Percentiles rank a stretch among this genome's conserved stretches.
Evolutionary conservation across 179 eudicot genomes (phyloP).

Genomic region (Beta corolliflora): DNA sequence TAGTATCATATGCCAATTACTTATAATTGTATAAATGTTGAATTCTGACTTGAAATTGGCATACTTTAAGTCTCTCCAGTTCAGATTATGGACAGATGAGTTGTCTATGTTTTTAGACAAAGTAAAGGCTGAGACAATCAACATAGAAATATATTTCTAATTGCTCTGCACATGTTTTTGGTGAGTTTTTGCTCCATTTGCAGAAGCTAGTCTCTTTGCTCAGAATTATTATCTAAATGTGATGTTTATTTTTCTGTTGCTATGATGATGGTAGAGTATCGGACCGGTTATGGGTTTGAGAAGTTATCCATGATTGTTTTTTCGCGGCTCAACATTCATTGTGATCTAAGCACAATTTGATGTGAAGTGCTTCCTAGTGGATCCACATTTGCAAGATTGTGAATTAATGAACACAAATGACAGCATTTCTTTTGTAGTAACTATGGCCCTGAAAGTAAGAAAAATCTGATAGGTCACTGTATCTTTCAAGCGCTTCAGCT

Average conservation of each 20-base stretch:
- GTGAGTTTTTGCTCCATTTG: neutral
- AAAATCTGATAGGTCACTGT: too few relatives aligned
- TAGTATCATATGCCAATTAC: neutral
- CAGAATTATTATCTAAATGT: neutral
- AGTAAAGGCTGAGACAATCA: neutral
- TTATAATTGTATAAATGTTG: neutral
- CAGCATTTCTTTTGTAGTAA: too few relatives aligned
- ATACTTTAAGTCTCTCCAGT: neutral
- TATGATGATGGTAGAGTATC: neutral
- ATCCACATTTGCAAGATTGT: too few relatives aligned
- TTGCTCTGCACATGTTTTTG: neutral
- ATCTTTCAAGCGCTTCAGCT: too few relatives aligned
- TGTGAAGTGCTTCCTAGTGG: too few relatives aligned
- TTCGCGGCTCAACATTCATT: neutral
- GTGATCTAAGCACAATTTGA: neutral
- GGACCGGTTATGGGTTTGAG: neutral
- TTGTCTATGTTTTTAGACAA: neutral
- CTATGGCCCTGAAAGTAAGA: too few relatives aligned
- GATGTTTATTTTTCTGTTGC: neutral
- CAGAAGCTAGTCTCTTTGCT: neutral
- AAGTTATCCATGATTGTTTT: neutral
- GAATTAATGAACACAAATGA: too few relatives aligned
- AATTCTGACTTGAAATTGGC: neutral
- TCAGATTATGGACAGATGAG: neutral
- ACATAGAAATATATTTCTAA: neutral